phyloP scores from a whole-genome alignment of 768 basidiomycete species.

The Coprinopsis marcescibilis region DNA sequence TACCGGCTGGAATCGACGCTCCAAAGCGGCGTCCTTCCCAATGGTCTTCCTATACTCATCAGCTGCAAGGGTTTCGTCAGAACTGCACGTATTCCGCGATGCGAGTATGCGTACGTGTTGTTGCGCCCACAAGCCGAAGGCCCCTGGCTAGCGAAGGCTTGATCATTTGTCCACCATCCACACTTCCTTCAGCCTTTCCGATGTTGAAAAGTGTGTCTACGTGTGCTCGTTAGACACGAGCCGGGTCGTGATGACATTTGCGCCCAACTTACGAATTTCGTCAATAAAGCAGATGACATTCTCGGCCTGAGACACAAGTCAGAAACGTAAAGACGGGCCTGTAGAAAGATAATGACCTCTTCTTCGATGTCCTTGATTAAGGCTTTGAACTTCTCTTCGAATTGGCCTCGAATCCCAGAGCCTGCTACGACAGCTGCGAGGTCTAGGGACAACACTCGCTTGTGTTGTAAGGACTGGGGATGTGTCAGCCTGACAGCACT shows the following conservation, averaged over 20 bases:
- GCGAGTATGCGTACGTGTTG: conserved; percentile 60
- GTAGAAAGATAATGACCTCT: conserved; percentile 41
- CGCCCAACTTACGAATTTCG: conserved; percentile 88
- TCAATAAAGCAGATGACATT: conserved; percentile 92
- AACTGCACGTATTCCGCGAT: background rate
- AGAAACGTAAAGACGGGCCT: conserved; percentile 4
- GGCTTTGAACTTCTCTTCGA: conserved; percentile 91
- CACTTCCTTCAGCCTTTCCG: conserved; percentile 87
- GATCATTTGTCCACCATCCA: conserved; percentile 92
- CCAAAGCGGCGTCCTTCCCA: conserved; percentile 86
- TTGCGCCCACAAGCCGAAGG: conserved; percentile 84
- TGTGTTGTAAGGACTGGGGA: conserved; percentile 71
- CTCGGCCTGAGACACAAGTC: conserved; percentile 38
- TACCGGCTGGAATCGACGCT: conserved; percentile 88
- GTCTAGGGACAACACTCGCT: conserved; percentile 85
- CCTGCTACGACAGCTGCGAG: conserved; percentile 82
- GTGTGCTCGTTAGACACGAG: background rate
- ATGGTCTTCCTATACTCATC: conserved; percentile 92
- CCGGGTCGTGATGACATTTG: background rate
- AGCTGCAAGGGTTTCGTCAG: conserved; percentile 32
- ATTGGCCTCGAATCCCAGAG: conserved; percentile 87
- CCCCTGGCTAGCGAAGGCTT: conserved; percentile 87
- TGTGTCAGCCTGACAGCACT: background rate
- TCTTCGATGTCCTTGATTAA: conserved; percentile 87
- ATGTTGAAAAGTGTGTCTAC: conserved; percentile 78